Percentiles rank a stretch among this genome's conserved stretches.
phyloP scores from a whole-genome alignment of 164 flowering plant genomes.

The Aristolochia contorta region DNA sequence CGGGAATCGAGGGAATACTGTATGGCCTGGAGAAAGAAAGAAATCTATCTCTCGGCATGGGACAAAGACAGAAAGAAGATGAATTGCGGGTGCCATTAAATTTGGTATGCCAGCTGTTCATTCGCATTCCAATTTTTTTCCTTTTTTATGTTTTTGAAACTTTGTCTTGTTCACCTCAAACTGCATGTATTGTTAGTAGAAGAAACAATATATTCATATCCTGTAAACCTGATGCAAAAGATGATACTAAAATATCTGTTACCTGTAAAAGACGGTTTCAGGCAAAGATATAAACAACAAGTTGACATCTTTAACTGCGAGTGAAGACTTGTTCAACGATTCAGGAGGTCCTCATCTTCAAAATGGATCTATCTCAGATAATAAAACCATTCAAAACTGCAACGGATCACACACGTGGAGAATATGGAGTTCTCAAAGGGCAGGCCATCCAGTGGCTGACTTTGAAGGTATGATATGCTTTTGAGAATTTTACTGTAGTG shows the following conservation, averaged over 20 bases:
- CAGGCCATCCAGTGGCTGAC: neutral
- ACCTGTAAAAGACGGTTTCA: neutral
- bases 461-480: neutral
- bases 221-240: neutral
- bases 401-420: neutral
- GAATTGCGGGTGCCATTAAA: no score
- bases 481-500: neutral
- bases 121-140: no score
- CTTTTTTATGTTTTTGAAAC: no score
- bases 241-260: neutral
- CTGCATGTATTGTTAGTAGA: neutral
- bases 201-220: no score
- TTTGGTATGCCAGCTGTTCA: no score
- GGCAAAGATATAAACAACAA: neutral
- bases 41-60: slow-evolving; percentile 32
- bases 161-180: no score
- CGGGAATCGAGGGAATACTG: slow-evolving; percentile 76
- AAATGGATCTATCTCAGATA: neutral
- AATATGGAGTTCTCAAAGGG: slow-evolving; percentile 2
- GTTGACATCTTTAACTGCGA: neutral
- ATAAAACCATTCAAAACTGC: neutral
- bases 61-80: slow-evolving; percentile 18
- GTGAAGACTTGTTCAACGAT: neutral
- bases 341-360: neutral
- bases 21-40: slow-evolving; percentile 65